Evolutionary conservation across 169 alveolate genomes (phyloP).

Genomic region (Plasmodium coatneyi): DNA sequence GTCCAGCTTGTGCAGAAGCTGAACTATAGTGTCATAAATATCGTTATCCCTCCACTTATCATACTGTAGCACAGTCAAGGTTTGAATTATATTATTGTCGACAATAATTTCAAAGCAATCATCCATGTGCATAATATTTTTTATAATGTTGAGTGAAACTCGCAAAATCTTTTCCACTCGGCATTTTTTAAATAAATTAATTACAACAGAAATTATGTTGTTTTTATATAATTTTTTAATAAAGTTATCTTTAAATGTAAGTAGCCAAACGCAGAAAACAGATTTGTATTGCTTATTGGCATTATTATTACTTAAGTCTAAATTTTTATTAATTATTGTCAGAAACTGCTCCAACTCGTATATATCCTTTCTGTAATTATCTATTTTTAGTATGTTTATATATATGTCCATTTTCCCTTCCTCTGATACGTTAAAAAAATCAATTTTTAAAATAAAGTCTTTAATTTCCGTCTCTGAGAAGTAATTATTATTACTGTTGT

Average conservation of each 20-base stretch:
- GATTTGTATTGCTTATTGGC: conserved; percentile 84
- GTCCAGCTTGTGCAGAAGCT: conserved; percentile 83
- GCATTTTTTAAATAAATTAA: conserved; percentile 80
- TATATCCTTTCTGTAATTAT: conserved; percentile 72
- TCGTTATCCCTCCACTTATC: conserved; percentile 90
- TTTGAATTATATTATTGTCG: conserved; percentile 85
- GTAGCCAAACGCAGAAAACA: conserved; percentile 82
- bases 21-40: conserved; percentile 85
- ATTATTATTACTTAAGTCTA: conserved; percentile 61
- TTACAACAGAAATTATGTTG: conserved; percentile 75
- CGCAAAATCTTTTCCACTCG: conserved; percentile 82
- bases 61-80: conserved; percentile 86
- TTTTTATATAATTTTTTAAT: conserved; percentile 77
- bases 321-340: conserved; percentile 70
- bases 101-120: conserved; percentile 83
- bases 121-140: conserved; percentile 77
- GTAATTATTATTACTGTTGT: conserved; percentile 65
- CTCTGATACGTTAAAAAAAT: conserved; percentile 72
- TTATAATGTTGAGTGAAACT: conserved; percentile 78
- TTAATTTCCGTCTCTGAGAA: conserved; percentile 68
- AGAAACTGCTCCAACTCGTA: conserved; percentile 75
- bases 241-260: conserved; percentile 77
- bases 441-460: conserved; percentile 76
- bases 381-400: conserved; percentile 75
- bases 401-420: conserved; percentile 76